These are phyloP conservation scores for Blastobotrys elegans DNA, from an alignment of 1,139 yeast genomes.

Conservation along the genomic window DNA sequence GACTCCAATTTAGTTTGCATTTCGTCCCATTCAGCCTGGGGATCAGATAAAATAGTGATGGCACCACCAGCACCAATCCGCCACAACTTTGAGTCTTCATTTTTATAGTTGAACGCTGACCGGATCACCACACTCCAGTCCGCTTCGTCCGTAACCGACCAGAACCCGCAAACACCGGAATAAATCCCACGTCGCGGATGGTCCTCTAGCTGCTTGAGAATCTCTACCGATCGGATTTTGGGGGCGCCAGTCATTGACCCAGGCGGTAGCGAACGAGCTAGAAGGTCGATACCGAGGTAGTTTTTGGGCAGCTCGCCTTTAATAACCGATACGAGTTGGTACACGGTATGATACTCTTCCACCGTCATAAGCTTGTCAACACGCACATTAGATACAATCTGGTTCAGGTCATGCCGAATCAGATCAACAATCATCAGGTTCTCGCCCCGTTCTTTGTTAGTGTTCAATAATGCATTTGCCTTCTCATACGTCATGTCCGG, in stretches of 20 bases:
- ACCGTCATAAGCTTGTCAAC: constrained; percentile 83
- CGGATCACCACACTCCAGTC: constrained; percentile 97
- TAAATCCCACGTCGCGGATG: constrained; percentile 72
- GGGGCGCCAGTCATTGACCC: constrained; percentile 99
- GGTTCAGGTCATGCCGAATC: constrained; percentile 84
- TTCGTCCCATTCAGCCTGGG: constrained; percentile 86
- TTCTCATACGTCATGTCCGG: constrained; percentile 40
- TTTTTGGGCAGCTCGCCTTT: constrained; percentile 49
- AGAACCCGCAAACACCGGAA: constrained; percentile 93
- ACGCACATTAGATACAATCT: constrained; percentile 58
- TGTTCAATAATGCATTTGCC: constrained; percentile 63
- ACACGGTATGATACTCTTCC: constrained; percentile 89
- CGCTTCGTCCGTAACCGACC: constrained; percentile 82
- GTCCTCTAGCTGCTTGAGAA: constrained; percentile 53
- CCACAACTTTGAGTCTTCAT: constrained; percentile 55
- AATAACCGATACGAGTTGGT: constrained; percentile 86
- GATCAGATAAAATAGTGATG: constrained; percentile 80
- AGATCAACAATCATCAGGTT: constrained; percentile 95
- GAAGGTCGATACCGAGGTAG: constrained; percentile 71
- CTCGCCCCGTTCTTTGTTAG: constrained; percentile 94
- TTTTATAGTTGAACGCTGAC: constrained; percentile 63
- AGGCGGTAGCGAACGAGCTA: constrained; percentile 82
- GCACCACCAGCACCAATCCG: constrained; percentile 99
- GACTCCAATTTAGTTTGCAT: constrained; percentile 76
- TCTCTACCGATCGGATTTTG: constrained; percentile 83